Conservation (phyloP, 148 eudicot genomes). For the Spergularia bocconei region DNA sequence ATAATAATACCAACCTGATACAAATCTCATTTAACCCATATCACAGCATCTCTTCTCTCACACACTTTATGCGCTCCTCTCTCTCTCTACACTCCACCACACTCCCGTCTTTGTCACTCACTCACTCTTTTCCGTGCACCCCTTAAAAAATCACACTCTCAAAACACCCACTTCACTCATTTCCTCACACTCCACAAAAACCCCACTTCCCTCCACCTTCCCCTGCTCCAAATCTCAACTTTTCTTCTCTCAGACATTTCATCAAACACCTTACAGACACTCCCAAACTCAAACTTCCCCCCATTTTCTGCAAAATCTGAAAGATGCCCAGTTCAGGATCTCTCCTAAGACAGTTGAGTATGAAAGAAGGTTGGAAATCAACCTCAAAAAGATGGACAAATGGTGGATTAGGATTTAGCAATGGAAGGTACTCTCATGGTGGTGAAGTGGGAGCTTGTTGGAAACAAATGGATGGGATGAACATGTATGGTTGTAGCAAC, state of each 20-base stretch:
- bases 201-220: background rate
- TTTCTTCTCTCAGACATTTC: conserved; percentile 22
- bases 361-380: conserved; percentile 55
- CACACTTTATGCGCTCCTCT: conserved; percentile 4
- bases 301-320: background rate
- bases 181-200: background rate
- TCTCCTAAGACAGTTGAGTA: conserved; percentile 72
- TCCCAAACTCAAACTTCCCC: background rate
- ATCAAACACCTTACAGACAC: conserved; percentile 19
- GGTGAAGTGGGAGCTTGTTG: conserved; percentile 29
- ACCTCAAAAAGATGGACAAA: conserved; percentile 58
- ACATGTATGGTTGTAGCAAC: conserved; percentile 23
- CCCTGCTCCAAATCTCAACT: background rate
- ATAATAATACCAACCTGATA: background rate
- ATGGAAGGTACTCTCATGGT: conserved; percentile 17
- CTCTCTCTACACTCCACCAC: background rate
- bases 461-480: conserved; percentile 58
- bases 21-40: background rate
- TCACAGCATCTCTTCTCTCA: background rate
- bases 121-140: background rate
- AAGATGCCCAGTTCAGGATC: conserved; percentile 61
- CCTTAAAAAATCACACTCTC: background rate
- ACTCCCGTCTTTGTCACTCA: background rate
- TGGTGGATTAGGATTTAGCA: conserved; percentile 11
- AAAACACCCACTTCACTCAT: conserved; percentile 4